Conservation (phyloP, 208 protist species). For the Trypanosoma platydactyli region DNA sequence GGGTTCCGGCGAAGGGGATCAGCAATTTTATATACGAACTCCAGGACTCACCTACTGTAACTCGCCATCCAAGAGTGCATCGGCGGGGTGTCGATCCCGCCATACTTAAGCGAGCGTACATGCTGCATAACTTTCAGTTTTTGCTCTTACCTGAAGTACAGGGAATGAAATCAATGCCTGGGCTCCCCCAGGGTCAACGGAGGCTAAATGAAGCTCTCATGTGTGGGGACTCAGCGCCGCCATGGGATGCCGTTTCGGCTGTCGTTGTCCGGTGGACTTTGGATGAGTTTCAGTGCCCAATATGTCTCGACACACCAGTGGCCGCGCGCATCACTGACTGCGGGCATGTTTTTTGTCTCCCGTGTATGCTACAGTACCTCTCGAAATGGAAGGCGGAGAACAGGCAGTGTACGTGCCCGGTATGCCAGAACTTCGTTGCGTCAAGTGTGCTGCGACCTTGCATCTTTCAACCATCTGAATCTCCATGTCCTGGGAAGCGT, state of each 20-base stretch:
- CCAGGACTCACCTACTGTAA: neutral
- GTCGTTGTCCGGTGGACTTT: constrained; percentile 71
- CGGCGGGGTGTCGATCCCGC: constrained; percentile 36
- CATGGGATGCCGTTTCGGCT: constrained; percentile 80
- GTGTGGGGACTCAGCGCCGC: constrained; percentile 51
- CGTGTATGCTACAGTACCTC: constrained; percentile 79
- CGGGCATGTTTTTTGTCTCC: constrained; percentile 81
- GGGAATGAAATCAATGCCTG: constrained; percentile 20
- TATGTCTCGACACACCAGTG: constrained; percentile 71
- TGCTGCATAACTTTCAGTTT: constrained; percentile 90
- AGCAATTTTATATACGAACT: constrained; percentile 28
- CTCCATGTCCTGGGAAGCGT: constrained; percentile 29
- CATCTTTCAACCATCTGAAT: constrained; percentile 43
- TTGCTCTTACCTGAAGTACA: constrained; percentile 74
- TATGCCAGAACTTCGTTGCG: constrained; percentile 65
- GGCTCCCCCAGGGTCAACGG: constrained; percentile 58
- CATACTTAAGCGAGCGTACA: constrained; percentile 67
- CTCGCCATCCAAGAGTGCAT: constrained; percentile 7
- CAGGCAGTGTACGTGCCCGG: constrained; percentile 65
- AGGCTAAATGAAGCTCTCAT: constrained; percentile 59
- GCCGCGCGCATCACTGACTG: constrained; percentile 85
- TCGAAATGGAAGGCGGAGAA: constrained; percentile 38
- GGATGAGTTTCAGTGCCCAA: constrained; percentile 83
- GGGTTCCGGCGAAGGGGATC: constrained; percentile 27
- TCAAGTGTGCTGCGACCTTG: constrained; percentile 58